These are phyloP conservation scores for Medicago ruthenica DNA, from an alignment of 306 rosid species.

Conservation along the genomic window DNA sequence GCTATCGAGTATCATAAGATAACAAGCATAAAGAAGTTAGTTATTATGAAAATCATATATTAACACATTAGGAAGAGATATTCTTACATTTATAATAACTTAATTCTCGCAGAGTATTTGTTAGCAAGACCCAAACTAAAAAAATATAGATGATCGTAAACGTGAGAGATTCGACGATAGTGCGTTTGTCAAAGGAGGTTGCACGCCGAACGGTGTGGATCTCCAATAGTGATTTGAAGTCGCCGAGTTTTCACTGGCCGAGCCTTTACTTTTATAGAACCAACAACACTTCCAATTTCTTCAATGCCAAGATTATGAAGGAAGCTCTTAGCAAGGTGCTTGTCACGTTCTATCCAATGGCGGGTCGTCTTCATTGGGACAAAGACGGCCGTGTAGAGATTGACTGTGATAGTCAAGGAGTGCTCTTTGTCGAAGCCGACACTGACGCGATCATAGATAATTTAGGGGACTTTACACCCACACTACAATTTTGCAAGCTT, in stretches of 20 bases:
- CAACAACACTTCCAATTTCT: conserved; percentile 56
- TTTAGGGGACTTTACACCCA: conserved; percentile 87
- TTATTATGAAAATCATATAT: background rate
- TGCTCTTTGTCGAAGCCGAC: conserved; percentile 75
- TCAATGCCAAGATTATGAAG: conserved; percentile 58
- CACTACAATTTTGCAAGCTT: conserved; percentile 71
- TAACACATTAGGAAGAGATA: too few species aligned
- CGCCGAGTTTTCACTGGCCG: conserved; percentile 70
- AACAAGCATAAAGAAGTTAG: background rate
- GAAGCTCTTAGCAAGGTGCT: conserved; percentile 69
- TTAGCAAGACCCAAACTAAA: background rate
- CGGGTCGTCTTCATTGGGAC: conserved; percentile 70
- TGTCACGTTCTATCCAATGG: conserved; percentile 82
- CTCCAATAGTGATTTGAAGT: conserved; percentile 75
- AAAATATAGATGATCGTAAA: conserved; percentile 50
- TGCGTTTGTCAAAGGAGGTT: conserved; percentile 65
- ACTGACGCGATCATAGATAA: conserved; percentile 55
- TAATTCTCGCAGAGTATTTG: too few species aligned
- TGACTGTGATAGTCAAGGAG: conserved; percentile 74
- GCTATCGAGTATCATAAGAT: too few species aligned
- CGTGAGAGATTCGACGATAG: conserved; percentile 70
- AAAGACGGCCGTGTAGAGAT: conserved; percentile 83
- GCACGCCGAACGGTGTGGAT: conserved; percentile 60
- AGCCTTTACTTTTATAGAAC: conserved; percentile 73
- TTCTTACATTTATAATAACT: too few species aligned